Base-by-base conservation (phyloP, 305 asterid genomes). In the Fraxinus floribunda region DNA sequence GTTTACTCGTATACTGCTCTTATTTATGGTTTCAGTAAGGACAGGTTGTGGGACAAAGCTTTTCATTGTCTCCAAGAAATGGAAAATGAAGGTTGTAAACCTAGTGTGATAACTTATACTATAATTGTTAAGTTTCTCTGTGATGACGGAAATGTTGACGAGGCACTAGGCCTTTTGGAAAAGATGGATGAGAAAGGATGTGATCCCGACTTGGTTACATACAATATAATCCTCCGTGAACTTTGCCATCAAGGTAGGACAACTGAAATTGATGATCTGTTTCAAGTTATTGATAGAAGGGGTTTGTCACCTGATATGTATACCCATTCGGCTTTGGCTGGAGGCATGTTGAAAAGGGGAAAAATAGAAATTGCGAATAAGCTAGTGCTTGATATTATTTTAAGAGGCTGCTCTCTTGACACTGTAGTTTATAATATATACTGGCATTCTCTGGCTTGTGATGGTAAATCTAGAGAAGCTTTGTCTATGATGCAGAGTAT, bases 271-370 rank as follows among this genome's bases (percentile, higher is more conserved):
- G 66, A 16, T 57, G 89, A 88, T 78, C 90, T 93, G 75, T 8
- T 90, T 74, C 82, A 34, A 78, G 85, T 71, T 77, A 86, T 91
- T 68, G 84, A 76, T 77, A 81, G 83, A 75, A 90, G 85, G 85
- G 95, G 93, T 15, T 82, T 90, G 76, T 76, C 84, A 5, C 93
- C 92, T 20, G 93, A 93, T 75, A 64, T 76, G 78, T 89, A 86
- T 85, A 93, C 94, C 77, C 70, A 82, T 84, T 88, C 94, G n/a
- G 91, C 94, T 76, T 84, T 89, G 82, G 90, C 89, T 46, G 94
- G 90, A 57, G 94, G 93, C 77, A 76, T 90, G 92, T 76, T 93
- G 84, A 88, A 88, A 88, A 83, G 79, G 70, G 93, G 93, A 20
- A 83, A 85, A 44, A 79, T 83, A 35, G 90, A 89, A 71, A 64